Conservation (phyloP, 495 filamentous ascomycete genomes). For the Corynascus novoguineensis region DNA sequence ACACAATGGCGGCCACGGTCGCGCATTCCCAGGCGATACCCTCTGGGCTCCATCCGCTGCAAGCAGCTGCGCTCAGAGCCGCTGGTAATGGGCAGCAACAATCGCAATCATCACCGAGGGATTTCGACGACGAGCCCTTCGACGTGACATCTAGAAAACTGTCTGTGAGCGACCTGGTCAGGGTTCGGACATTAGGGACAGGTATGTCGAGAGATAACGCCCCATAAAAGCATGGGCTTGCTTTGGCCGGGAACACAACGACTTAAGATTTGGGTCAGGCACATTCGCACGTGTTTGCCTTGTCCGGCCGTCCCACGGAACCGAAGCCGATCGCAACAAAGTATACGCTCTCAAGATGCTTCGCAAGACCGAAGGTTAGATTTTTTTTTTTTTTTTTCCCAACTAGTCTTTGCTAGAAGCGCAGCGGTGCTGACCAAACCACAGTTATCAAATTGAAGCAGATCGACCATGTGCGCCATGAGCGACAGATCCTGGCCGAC, state of each 20-base stretch:
- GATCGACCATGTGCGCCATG: constrained; percentile 93
- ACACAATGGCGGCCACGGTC: constrained; percentile 31
- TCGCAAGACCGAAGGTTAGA: constrained; percentile 66
- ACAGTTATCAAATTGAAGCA: constrained; percentile 93
- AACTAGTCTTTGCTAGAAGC: not conserved
- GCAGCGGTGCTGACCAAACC: constrained; percentile 11
- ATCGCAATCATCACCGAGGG: constrained; percentile 12
- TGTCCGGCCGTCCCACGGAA: constrained; percentile 54
- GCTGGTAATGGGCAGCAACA: constrained; percentile 17
- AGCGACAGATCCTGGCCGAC: constrained; percentile 77
- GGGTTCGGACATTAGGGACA: constrained; percentile 86
- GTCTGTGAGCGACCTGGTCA: constrained; percentile 65
- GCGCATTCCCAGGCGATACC: constrained; percentile 26
- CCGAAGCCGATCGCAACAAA: constrained; percentile 53
- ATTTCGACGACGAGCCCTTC: constrained; percentile 20
- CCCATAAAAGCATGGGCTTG: too few relatives aligned
- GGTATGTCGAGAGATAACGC: too few relatives aligned
- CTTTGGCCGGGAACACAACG: constrained; percentile 8
- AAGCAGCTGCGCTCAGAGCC: constrained; percentile 22
- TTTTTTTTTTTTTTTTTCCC: constrained; percentile 21
- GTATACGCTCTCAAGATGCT: constrained; percentile 93
- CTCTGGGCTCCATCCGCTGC: constrained; percentile 29
- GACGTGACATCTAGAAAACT: constrained; percentile 25
- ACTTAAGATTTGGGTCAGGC: constrained; percentile 52
- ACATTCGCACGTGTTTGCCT: constrained; percentile 97